Base-by-base conservation (phyloP, 2,329 filamentous ascomycete genomes). In the Paecilomyces fulvus region DNA sequence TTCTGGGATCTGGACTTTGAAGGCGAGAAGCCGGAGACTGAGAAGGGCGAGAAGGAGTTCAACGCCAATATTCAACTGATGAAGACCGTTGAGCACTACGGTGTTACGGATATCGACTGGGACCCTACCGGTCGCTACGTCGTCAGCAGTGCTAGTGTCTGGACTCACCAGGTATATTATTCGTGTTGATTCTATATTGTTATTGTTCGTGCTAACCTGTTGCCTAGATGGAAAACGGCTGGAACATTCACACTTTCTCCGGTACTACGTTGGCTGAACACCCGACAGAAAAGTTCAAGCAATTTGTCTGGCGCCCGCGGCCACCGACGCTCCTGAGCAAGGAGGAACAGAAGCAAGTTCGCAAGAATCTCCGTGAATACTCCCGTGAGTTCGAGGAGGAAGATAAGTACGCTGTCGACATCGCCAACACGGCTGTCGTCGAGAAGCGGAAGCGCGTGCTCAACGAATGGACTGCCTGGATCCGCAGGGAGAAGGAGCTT, bases 1-100 rank as follows among this genome's bases (percentile, higher is more conserved):
- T 99, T 99, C 79, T 97, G 87, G 80, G 94, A 99, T 70, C 82
- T 97, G 64, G 94, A 97, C 76, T 99, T 95, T 66, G 94, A 99
- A 76, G 94, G 95, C 63, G 94, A 97, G 78, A 95, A 92, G 80
- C 86, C 89, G 51, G 91, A 95, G 75, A 85, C 83, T 50, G 91
- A 96, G 72, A 96, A 96, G 80, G 92, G 97, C 65, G 91, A 96
- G 72, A 96, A 96, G 80, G 92, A 97, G 66, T 78, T 99, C 59
- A 90, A 89, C 17, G 92, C 92, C 60, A 97, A 97, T 77, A 79
- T 99, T 56, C 91, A 96, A 79, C 82, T 95, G 66, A 95, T 97
- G 90, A 90, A 90, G 75, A 89, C 86, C 3, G 88, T 84, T 52
- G 94, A 99, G 67, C 94, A 99, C 79, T 99, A 97, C 75, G 94